phyloP scores from a whole-genome alignment of 2,329 filamentous ascomycete genomes.

The Alternaria incomplexa region DNA sequence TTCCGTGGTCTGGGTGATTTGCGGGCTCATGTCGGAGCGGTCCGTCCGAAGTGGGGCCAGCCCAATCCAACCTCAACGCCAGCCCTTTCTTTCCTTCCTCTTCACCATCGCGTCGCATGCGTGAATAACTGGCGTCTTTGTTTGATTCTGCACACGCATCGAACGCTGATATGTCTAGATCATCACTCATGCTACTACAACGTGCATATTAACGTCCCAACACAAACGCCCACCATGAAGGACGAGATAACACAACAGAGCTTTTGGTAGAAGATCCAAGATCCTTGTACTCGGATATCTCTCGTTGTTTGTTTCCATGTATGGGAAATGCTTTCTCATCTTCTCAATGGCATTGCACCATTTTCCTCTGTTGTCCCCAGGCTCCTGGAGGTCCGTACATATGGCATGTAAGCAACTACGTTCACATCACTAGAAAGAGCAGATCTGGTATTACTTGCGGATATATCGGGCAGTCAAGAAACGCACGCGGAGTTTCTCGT shows the following conservation, averaged over 20 bases:
- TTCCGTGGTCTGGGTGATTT: background rate
- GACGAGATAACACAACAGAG: background rate
- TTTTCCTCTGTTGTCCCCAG: background rate
- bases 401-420: background rate
- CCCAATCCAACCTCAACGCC: background rate
- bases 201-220: background rate
- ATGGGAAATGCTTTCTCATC: background rate
- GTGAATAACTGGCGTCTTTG: background rate
- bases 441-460: background rate
- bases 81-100: background rate
- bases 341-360: accelerated
- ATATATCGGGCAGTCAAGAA: background rate
- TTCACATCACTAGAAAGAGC: background rate
- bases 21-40: background rate
- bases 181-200: background rate
- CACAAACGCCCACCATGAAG: background rate
- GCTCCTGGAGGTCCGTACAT: background rate
- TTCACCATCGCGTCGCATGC: background rate
- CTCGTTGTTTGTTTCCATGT: background rate
- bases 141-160: accelerated
- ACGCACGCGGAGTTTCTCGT: background rate
- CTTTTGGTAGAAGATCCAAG: background rate
- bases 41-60: background rate
- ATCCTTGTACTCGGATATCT: background rate
- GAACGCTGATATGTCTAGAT: background rate